Evolutionary conservation across 2,329 filamentous ascomycete species (phyloP).

Genomic region (Emergomyces pasteurianus): DNA sequence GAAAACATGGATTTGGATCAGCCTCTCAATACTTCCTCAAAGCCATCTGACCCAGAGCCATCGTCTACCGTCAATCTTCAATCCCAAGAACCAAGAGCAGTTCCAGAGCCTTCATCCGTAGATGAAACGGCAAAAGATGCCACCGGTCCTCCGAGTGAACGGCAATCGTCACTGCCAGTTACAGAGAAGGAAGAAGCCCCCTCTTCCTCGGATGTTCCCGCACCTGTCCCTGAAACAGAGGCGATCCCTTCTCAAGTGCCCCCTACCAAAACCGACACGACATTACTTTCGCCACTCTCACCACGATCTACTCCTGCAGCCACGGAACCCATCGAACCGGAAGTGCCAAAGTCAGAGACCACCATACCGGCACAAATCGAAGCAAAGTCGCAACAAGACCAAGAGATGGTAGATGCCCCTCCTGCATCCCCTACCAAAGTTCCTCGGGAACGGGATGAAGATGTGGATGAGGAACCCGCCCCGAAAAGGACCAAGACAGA

Average conservation of each 20-base stretch:
- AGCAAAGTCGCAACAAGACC: constrained; percentile 25
- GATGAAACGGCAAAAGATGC: background rate
- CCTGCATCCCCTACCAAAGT: constrained; percentile 43
- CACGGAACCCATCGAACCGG: background rate
- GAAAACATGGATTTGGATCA: background rate
- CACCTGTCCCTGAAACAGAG: background rate
- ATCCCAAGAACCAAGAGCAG: background rate
- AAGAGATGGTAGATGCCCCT: constrained; percentile 45
- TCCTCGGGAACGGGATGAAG: constrained; percentile 66
- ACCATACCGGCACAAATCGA: constrained; percentile 12
- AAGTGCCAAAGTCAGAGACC: constrained; percentile 10
- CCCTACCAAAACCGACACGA: background rate
- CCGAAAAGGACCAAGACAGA: constrained; percentile 75
- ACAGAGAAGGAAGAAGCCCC: background rate
- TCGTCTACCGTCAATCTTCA: background rate
- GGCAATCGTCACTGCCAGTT: background rate
- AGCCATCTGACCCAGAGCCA: background rate
- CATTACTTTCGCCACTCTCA: background rate
- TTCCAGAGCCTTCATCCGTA: background rate
- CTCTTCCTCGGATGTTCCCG: background rate
- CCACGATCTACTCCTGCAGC: background rate
- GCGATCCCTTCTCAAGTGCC: background rate
- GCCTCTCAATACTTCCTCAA: background rate
- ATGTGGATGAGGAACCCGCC: constrained; percentile 49
- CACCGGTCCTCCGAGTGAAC: background rate